A percentile compares a stretch with the other conserved stretches of the same genome.
These are phyloP conservation scores for Nemania abortiva DNA, from an alignment of 2,329 filamentous ascomycete genomes.

Conservation along the genomic window DNA sequence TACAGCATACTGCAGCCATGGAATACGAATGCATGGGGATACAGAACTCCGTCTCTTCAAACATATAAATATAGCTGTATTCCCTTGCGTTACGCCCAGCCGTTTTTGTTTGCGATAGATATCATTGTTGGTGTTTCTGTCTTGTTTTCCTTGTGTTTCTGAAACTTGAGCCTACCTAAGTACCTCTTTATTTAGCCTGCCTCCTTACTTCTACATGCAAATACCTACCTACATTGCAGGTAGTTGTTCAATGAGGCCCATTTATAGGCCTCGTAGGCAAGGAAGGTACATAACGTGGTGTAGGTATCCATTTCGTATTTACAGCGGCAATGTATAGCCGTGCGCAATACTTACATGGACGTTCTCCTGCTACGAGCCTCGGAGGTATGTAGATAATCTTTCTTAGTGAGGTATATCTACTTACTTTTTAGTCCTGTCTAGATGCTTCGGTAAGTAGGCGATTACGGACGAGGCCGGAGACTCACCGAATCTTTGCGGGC, in stretches of 20 bases:
- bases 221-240: neutral
- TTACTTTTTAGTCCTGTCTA: neutral
- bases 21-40: conserved; percentile 9
- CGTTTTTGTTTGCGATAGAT: conserved; percentile 4
- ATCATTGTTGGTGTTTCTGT: neutral
- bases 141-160: conserved; percentile 23
- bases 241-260: conserved; percentile 8
- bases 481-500: conserved; percentile 25
- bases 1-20: neutral
- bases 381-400: neutral
- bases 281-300: neutral
- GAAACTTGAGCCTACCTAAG: conserved; percentile 24
- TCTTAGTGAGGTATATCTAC: neutral
- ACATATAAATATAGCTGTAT: conserved; percentile 17
- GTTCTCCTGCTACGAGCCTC: neutral
- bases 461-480: conserved; percentile 29
- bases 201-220: too few relatives aligned
- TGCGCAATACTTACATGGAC: neutral
- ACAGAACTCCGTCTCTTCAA: neutral
- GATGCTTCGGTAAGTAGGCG: neutral
- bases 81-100: conserved; percentile 14
- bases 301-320: neutral
- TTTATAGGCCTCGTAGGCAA: conserved; percentile 8
- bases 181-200: neutral
- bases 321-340: neutral